Evolutionary conservation across 202 grass and related monocot genomes (phyloP), one percentile per base, ranked within the genome.

Genomic region (Dendrocalamus latiflorus): DNA sequence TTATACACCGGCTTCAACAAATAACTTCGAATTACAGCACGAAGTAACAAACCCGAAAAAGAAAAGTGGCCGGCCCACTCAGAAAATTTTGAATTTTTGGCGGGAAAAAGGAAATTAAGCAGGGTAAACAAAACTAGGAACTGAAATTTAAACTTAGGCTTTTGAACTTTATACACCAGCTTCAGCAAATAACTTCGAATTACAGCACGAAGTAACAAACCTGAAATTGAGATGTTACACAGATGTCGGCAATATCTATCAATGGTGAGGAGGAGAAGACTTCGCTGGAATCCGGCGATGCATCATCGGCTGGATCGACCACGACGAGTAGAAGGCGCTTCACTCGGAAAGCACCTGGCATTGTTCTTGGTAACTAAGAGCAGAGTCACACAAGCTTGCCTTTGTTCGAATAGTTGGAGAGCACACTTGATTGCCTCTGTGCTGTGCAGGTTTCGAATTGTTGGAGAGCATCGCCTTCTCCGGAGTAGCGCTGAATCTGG

Each of bases 321-420:
- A 9, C 8, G 28, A 82, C 68, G 34, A 7, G 9, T 3, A 36
- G 14, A 51, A 6, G 18, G 28, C 79, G 66, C 17, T 92, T 86
- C 86, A 83, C 81, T 21, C 88, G 89, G 87, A 97, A 60, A 73
- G 94, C 82, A 15, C 91, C 91, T 2, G 77, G 58, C 45, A 94
- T 97, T 83, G 89, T 97, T 75, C 76, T 97, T 30, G 91, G 94
- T 97, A 82, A 9, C 0, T 42, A 42, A 42, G 7, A 9, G 1
- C 12, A 47, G 11, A 10, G 5, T 30, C 21, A 43, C 14, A 26
- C 3, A 13, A 28, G 5, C 37, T 56, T 15, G 71, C n/a, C 4
- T 20, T 38, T 7, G 44, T 15, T 91, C 86, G 74, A 91, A 51
- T 66, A 84, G 64, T 79, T 94, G 53, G 89, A 91, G 64, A 91